A percentile compares a stretch with the other conserved stretches of the same genome.
Evolutionary conservation across 139 green algal genomes (phyloP).

Genomic region (Tetradesmus obliquus): DNA sequence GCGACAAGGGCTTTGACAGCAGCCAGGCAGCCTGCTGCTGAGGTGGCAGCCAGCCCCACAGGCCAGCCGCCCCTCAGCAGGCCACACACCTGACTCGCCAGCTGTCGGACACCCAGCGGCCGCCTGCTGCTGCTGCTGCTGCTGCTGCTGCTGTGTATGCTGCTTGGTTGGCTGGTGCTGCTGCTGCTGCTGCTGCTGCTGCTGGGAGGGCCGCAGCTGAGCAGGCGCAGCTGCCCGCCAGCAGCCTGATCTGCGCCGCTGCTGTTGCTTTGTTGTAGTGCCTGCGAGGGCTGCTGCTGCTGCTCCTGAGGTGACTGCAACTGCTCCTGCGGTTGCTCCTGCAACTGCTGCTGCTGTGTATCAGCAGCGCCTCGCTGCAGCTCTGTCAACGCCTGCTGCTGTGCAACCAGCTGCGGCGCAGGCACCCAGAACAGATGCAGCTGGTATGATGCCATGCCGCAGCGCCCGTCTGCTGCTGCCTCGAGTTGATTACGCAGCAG

Average conservation of each 20-base stretch:
- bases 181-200: neutral
- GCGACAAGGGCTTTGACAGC: conserved; percentile 17
- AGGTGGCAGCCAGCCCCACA: neutral
- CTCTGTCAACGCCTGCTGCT: neutral
- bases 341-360: neutral
- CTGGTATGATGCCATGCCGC: conserved; percentile 18
- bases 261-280: neutral
- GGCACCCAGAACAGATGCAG: conserved; percentile 28
- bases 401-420: neutral
- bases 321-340: neutral
- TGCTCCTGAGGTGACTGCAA: neutral
- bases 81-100: conserved; percentile 2
- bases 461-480: conserved; percentile 1
- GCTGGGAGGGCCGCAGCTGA: neutral
- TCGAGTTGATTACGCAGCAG: conserved; percentile 1
- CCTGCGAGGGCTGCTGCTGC: conserved; percentile 23
- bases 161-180: neutral
- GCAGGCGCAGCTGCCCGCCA: neutral
- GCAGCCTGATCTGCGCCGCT: neutral
- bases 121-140: conserved; percentile 5
- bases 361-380: neutral
- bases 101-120: neutral
- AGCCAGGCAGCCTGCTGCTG: neutral
- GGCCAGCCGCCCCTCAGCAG: conserved; percentile 23
- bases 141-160: neutral